A percentile compares a stretch with the other conserved stretches of the same genome.
These are phyloP conservation scores for Ensete glaucum DNA, from an alignment of 176 grass and related monocot genomes.

Conservation along the genomic window DNA sequence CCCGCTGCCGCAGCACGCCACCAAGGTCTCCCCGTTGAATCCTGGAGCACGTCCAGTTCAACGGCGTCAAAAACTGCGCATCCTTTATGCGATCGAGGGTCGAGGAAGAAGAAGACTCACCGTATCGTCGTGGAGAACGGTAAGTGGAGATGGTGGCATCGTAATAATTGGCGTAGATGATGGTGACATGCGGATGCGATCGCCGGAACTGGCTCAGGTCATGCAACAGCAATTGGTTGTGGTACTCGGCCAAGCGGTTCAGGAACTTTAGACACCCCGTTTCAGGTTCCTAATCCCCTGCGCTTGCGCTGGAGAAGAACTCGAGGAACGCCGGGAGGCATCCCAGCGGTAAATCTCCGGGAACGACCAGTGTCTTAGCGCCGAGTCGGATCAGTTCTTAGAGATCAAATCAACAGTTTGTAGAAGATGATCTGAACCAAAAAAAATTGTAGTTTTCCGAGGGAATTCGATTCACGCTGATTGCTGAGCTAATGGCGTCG, in stretches of 20 bases:
- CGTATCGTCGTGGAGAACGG: not conserved
- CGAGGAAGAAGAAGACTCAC: not conserved
- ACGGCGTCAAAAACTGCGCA: too few species aligned
- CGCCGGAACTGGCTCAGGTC: not conserved
- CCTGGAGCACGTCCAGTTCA: not conserved
- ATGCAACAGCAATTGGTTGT: not conserved
- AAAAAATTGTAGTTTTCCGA: not conserved
- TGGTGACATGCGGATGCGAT: not conserved
- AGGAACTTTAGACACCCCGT: not conserved
- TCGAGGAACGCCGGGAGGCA: constrained; percentile 4
- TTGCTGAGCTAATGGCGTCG: not conserved
- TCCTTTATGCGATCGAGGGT: too few species aligned
- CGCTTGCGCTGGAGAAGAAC: not conserved
- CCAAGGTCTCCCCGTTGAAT: not conserved
- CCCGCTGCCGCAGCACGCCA: constrained; percentile 11
- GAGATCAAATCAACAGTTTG: not conserved
- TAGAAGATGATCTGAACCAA: not conserved
- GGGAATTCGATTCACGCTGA: not conserved
- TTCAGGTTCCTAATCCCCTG: not conserved
- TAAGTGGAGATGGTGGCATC: not conserved
- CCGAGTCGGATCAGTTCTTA: constrained; percentile 10
- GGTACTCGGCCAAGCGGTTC: not conserved
- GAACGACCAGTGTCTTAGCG: constrained; percentile 1
- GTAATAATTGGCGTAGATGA: constrained; percentile 7
- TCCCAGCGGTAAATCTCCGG: not conserved